Conservation (phyloP, 768 basidiomycete genomes). For the Daedaleopsis sinensis region DNA sequence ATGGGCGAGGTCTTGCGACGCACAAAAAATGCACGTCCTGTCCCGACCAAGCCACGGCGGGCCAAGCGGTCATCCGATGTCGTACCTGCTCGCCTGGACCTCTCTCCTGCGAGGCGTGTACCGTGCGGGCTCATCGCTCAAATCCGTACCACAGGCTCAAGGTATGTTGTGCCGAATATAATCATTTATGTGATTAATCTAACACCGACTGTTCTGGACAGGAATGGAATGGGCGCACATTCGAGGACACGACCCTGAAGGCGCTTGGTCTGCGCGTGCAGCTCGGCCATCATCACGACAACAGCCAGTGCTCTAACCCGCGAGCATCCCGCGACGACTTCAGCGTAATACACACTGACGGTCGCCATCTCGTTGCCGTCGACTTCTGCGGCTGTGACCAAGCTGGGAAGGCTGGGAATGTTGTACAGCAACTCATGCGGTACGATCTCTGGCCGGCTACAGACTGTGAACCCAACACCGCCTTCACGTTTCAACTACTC, state of each 20-base stretch:
- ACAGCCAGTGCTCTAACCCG: neutral
- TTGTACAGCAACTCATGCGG: neutral
- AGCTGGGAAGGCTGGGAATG: neutral
- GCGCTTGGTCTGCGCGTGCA: neutral
- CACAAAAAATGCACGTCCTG: too few species aligned
- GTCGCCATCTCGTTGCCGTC: neutral
- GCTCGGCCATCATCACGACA: neutral
- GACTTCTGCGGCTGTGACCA: conserved; percentile 2
- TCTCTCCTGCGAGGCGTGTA: too few species aligned
- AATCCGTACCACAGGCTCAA: too few species aligned
- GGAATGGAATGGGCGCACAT: neutral
- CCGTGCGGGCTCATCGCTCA: too few species aligned
- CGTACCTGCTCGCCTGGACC: too few species aligned
- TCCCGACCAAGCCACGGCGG: too few species aligned
- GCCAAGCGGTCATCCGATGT: too few species aligned
- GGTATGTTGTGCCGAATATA: too few species aligned
- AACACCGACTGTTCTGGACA: too few species aligned
- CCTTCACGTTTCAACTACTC: neutral
- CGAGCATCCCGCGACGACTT: neutral
- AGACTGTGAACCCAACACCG: neutral
- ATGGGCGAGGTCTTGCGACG: neutral
- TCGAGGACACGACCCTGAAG: neutral
- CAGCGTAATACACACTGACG: conserved; percentile 3
- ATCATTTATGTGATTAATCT: too few species aligned
- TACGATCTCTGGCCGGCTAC: neutral